Base-by-base conservation (phyloP, 192 early-diverging fungal species). In the Coemansia nantahalensis region DNA sequence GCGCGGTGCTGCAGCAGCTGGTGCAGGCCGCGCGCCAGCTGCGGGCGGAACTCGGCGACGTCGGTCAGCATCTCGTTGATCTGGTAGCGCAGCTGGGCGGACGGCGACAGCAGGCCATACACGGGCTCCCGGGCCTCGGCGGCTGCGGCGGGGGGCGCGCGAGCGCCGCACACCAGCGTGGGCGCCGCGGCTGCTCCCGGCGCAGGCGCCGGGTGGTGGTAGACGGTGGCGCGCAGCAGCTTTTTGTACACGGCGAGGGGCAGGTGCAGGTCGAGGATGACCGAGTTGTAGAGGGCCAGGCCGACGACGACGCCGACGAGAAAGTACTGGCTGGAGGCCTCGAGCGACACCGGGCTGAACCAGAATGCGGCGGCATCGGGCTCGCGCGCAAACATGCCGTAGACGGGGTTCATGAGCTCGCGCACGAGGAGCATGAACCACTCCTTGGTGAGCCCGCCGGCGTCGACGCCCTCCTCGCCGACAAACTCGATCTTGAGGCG, bases 371-470 rank as follows among this genome's bases (percentile, higher is more conserved):
- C 35, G 26, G 32, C 22, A 4, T 56, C 79, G 36, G 83, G 82
- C 50, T 92, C 92, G 32, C 79, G 76, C 0, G 79, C 78, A 54
- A 89, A 88, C 86, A 91, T 85, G 39, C 94, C 94, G 65, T 90
- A 93, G 47, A 92, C 79, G 15, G 91, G 90, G 78, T 94, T 93
- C 81, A 98, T 92, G 21, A 98, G 74, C 30, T 95, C 86, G 12
- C 92, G 80, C 6, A 96, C 82, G 12, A 98, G 81, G 30, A 98
- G 80, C 48, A 95, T 77, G 54, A 98, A 95, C 95, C 95, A 98
- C 45, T 98, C 95, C 48, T 98, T 98, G 28, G 92, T 84, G 18
- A 98, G 68, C 0, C 95, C 95, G 33, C 95, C 95, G n/a, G 89
- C 93, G 72, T 97, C 94, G 6, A 98, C 83, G 5, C 93, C 95